Evolutionary conservation across 1,284 basidiomycete species (phyloP).

Genomic region (Ustilago shanxiensis): DNA sequence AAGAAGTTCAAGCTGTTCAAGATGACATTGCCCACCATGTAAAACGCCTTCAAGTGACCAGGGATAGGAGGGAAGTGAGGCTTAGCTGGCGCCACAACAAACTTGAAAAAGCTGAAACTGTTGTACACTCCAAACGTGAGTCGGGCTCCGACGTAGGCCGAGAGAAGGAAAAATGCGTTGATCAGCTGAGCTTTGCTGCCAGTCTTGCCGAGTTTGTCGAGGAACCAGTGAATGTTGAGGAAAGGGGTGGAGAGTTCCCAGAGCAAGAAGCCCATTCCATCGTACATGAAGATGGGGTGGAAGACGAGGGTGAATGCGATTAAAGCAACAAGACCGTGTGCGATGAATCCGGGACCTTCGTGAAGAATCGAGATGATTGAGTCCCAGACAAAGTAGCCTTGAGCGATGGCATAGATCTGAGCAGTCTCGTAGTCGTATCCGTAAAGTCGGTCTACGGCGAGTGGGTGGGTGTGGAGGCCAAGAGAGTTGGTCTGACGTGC

Average conservation of each 20-base stretch:
- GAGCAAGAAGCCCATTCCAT: slow-evolving; percentile 69
- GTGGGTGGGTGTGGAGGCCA: slow-evolving; percentile 34
- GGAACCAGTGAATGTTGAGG: slow-evolving; percentile 71
- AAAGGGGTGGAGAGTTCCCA: slow-evolving; percentile 70
- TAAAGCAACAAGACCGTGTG: slow-evolving; percentile 68
- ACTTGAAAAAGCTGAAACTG: slow-evolving; percentile 61
- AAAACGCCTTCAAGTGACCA: slow-evolving; percentile 44
- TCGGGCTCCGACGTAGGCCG: slow-evolving; percentile 67
- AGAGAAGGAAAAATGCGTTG: slow-evolving; percentile 68
- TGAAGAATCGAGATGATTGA: slow-evolving; percentile 64
- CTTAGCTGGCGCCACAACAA: slow-evolving; percentile 54
- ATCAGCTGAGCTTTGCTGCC: slow-evolving; percentile 68
- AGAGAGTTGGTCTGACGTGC: slow-evolving; percentile 51
- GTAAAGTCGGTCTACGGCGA: slow-evolving; percentile 59
- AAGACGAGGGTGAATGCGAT: slow-evolving; percentile 66
- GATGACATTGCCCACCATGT: slow-evolving; percentile 55
- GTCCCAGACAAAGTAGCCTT: slow-evolving; percentile 69
- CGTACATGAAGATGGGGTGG: slow-evolving; percentile 70
- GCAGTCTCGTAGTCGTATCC: slow-evolving; percentile 64
- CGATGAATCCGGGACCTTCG: slow-evolving; percentile 70
- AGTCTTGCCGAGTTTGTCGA: slow-evolving; percentile 71
- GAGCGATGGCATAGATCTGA: slow-evolving; percentile 62
- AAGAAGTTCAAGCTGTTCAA: slow-evolving; percentile 70
- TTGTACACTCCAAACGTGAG: slow-evolving; percentile 70
- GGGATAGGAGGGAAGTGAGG: slow-evolving; percentile 55